These are phyloP conservation scores for Ceratocystis cacaofunesta DNA, from an alignment of 2,329 filamentous ascomycete species.

Conservation along the genomic window DNA sequence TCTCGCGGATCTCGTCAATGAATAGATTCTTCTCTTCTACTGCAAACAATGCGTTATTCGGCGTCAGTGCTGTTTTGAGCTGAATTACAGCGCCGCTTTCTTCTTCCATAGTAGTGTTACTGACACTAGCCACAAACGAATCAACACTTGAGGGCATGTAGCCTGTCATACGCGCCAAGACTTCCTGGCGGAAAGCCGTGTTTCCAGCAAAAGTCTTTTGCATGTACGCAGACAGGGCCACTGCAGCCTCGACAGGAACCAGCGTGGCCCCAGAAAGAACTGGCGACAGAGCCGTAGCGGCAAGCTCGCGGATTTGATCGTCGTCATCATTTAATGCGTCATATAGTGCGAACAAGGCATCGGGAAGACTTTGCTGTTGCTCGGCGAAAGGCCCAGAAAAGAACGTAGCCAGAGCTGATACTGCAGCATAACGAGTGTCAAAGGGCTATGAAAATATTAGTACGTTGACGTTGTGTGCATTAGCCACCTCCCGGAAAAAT, in stretches of 20 bases:
- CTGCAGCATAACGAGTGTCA: slow-evolving; percentile 48
- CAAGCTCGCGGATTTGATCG: slow-evolving; percentile 63
- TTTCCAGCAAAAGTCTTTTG: slow-evolving; percentile 24
- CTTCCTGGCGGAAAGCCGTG: slow-evolving; percentile 27
- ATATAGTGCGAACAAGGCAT: slow-evolving; percentile 52
- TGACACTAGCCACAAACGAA: slow-evolving; percentile 18
- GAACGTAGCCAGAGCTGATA: slow-evolving; percentile 39
- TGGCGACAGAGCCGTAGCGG: slow-evolving; percentile 34
- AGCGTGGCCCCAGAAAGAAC: slow-evolving; percentile 31
- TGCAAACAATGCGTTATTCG: slow-evolving; percentile 60
- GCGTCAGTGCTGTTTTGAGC: slow-evolving; percentile 32
- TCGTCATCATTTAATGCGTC: slow-evolving; percentile 79
- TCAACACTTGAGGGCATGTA: slow-evolving; percentile 12
- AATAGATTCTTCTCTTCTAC: slow-evolving; percentile 93
- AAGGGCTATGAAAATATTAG: slow-evolving; percentile 34
- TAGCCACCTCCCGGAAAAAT: neutral
- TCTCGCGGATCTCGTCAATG: slow-evolving; percentile 65
- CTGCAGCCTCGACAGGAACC: slow-evolving; percentile 34
- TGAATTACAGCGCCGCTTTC: slow-evolving; percentile 31
- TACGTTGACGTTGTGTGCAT: neutral
- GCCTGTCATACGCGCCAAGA: slow-evolving; percentile 29
- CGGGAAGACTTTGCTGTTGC: slow-evolving; percentile 29
- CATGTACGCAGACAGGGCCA: slow-evolving; percentile 32
- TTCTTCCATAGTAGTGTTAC: slow-evolving; percentile 28
- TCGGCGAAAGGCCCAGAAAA: slow-evolving; percentile 22